Conservation (phyloP, 768 basidiomycete species). For the Trichaptum fuscoviolaceum region DNA sequence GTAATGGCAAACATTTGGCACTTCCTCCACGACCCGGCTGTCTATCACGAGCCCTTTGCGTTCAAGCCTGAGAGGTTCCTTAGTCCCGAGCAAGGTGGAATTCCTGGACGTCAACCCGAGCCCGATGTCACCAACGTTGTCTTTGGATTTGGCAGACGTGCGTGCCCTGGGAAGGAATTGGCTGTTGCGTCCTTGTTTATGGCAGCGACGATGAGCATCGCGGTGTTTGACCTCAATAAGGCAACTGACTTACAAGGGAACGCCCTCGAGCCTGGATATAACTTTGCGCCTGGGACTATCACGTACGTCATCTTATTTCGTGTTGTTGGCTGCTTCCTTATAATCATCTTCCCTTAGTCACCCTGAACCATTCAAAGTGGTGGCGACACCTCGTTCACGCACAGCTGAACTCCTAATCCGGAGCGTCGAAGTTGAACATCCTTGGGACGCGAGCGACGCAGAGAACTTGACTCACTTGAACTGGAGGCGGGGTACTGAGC, state of each 20-base stretch:
- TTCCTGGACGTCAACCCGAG: not conserved
- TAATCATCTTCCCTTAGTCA: not conserved
- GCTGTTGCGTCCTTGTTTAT: not conserved
- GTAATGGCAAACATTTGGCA: slow-evolving; percentile 16
- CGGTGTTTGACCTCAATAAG: not conserved
- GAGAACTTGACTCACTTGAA: not conserved
- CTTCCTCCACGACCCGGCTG: slow-evolving; percentile 23
- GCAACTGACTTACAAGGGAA: not conserved
- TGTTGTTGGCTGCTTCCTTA: not conserved
- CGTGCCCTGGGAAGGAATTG: slow-evolving; percentile 1
- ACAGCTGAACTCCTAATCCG: not conserved
- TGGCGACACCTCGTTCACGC: not conserved
- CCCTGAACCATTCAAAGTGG: not conserved
- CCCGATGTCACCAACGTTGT: slow-evolving; percentile 3
- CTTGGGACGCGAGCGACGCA: not conserved
- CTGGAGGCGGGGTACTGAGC: not conserved
- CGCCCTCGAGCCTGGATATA: not conserved
- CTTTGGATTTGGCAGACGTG: slow-evolving; percentile 9
- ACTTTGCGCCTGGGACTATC: not conserved
- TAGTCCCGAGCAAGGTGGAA: not conserved
- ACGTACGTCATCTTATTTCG: not conserved
- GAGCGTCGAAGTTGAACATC: not conserved
- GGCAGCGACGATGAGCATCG: not conserved
- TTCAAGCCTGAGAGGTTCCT: slow-evolving; percentile 26
- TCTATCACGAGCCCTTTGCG: slow-evolving; percentile 21